Evolutionary conservation across 2,329 filamentous ascomycete species (phyloP).

Genomic region (Periconia sp.): DNA sequence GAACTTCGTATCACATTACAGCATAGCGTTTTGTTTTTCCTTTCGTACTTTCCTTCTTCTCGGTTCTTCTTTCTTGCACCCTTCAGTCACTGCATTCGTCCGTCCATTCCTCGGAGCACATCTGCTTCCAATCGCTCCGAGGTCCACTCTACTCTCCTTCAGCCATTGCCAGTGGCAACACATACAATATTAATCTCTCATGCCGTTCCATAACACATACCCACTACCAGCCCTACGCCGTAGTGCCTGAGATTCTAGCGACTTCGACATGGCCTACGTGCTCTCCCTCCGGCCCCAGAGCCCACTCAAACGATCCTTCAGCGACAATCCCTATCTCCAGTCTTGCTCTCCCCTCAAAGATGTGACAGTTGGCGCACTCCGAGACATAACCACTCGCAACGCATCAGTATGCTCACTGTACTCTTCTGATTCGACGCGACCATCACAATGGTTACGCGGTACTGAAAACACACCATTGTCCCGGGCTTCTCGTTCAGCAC

Average conservation of each 20-base stretch:
- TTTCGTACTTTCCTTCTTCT: slow-evolving; percentile 24
- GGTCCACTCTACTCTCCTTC: slow-evolving; percentile 24
- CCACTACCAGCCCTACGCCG: slow-evolving; percentile 19
- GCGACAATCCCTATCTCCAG: slow-evolving; percentile 41
- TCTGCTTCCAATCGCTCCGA: slow-evolving; percentile 8
- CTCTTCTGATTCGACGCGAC: slow-evolving; percentile 26
- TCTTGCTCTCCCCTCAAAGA: slow-evolving; percentile 37
- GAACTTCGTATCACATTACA: too few relatives aligned
- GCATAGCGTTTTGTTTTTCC: slow-evolving; percentile 5
- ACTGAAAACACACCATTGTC: slow-evolving; percentile 37
- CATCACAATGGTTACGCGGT: slow-evolving; percentile 24
- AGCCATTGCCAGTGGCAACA: slow-evolving; percentile 29
- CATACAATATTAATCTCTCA: slow-evolving; percentile 41
- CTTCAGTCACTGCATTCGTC: slow-evolving; percentile 6
- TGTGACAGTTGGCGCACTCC: slow-evolving; percentile 24
- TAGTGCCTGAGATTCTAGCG: slow-evolving; percentile 20
- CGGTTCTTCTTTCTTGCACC: slow-evolving; percentile 14
- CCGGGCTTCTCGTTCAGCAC: slow-evolving; percentile 34
- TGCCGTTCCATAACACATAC: slow-evolving; percentile 27
- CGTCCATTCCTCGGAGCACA: slow-evolving; percentile 8
- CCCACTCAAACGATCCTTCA: slow-evolving; percentile 46
- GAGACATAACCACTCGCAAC: slow-evolving; percentile 33
- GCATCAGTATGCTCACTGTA: slow-evolving; percentile 40
- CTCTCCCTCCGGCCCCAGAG: slow-evolving; percentile 43
- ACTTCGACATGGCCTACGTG: slow-evolving; percentile 41